A percentile compares a stretch with the other conserved stretches of the same genome.
Evolutionary conservation across 345 rosid genomes (phyloP).

Genomic region (Corchorus olitorius): DNA sequence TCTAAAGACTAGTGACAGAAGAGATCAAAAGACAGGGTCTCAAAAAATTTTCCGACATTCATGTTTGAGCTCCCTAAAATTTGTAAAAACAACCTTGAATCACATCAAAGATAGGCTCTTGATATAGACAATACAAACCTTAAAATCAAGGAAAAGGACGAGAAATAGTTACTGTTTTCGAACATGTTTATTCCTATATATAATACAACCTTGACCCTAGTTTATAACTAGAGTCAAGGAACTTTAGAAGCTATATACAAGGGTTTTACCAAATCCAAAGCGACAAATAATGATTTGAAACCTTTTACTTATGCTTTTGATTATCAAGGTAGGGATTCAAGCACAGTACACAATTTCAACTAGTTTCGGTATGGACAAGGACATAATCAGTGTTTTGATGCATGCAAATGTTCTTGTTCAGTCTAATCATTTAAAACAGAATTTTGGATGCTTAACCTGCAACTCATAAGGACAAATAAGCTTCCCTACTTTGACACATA

Average conservation of each 20-base stretch:
- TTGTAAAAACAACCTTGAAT: not conserved
- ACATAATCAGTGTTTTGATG: not conserved
- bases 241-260: not conserved
- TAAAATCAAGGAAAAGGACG: not conserved
- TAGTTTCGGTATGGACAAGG: not conserved
- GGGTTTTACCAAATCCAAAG: not conserved
- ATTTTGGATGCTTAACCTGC: not conserved
- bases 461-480: not conserved
- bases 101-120: not conserved
- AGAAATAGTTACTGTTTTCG: not conserved
- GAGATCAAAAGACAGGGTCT: not conserved
- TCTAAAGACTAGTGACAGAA: not conserved
- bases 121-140: not conserved
- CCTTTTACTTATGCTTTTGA: not conserved
- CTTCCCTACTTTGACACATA: not conserved
- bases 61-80: not conserved
- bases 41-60: not conserved
- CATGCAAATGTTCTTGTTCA: not conserved
- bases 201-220: not conserved
- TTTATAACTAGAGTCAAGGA: not conserved
- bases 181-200: not conserved
- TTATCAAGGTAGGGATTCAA: not conserved
- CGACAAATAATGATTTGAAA: not conserved
- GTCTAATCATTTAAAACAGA: not conserved
- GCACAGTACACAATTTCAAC: not conserved